Conservation (phyloP, 805 yeast species). For the Barnettozyma populi region DNA sequence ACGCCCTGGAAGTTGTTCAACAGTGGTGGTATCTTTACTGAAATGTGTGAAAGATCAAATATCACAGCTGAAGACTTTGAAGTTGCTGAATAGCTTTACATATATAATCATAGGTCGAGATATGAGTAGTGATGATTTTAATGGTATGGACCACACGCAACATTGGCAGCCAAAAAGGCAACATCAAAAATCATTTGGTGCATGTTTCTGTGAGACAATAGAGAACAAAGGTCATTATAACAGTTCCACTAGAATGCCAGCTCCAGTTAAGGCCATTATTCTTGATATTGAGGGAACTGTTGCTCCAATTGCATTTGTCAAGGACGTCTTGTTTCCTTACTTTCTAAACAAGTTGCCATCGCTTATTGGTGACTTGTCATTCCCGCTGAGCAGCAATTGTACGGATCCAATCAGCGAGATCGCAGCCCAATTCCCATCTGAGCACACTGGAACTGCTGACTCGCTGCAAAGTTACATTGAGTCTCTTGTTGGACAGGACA, state of each 20-base stretch:
- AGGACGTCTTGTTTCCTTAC: constrained; percentile 71
- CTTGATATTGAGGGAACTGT: constrained; percentile 91
- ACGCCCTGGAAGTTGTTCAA: constrained; percentile 41
- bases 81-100: neutral
- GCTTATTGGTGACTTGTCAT: constrained; percentile 26
- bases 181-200: neutral
- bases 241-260: neutral
- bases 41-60: constrained; percentile 44
- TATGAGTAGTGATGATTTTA: neutral
- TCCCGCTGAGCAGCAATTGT: constrained; percentile 19
- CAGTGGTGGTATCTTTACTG: constrained; percentile 38
- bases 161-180: neutral
- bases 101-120: neutral
- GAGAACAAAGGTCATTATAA: no score
- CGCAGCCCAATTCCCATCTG: constrained; percentile 19
- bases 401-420: constrained; percentile 9
- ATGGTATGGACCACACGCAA: neutral
- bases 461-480: constrained; percentile 43
- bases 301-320: constrained; percentile 87
- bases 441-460: constrained; percentile 22
- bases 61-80: constrained; percentile 27
- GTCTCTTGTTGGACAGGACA: constrained; percentile 54
- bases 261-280: constrained; percentile 31
- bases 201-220: no score
- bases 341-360: constrained; percentile 49